Evolutionary conservation across 441 rosid genomes (phyloP).

Genomic region (Arabidopsis hybrid): DNA sequence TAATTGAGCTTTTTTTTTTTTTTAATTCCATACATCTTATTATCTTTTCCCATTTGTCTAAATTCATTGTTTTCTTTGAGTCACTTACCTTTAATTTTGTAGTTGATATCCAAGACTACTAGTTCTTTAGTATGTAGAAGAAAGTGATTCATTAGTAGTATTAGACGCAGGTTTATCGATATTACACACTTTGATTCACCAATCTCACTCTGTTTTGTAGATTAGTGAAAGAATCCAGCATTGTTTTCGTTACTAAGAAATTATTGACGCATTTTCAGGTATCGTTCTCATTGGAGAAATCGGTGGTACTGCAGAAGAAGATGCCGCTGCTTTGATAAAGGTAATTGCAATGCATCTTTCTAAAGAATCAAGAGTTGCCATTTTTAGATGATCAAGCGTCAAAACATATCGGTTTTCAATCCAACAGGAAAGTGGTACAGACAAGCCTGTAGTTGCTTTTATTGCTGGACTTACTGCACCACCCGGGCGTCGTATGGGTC

Average conservation of each 20-base stretch:
- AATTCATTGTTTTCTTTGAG: background rate
- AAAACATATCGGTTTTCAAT: background rate
- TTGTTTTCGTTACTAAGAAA: slow-evolving; percentile 12
- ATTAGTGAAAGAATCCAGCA: background rate
- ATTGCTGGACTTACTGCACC: slow-evolving; percentile 99
- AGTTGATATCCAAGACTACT: slow-evolving; percentile 19
- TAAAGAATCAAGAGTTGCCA: slow-evolving; percentile 5
- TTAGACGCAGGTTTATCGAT: background rate
- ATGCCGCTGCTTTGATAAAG: slow-evolving; percentile 87
- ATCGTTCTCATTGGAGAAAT: slow-evolving; percentile 88
- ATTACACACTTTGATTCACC: background rate
- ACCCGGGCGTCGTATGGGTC: slow-evolving; percentile 99
- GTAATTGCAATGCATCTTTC: slow-evolving; percentile 42
- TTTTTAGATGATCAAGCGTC: background rate
- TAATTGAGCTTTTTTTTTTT: background rate
- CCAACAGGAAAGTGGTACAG: slow-evolving; percentile 89
- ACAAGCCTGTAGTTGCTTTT: slow-evolving; percentile 93
- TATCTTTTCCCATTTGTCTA: background rate
- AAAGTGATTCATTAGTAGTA: slow-evolving; percentile 14
- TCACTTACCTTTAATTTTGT: background rate
- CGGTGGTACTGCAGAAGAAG: slow-evolving; percentile 96
- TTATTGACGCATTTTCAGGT: slow-evolving; percentile 52
- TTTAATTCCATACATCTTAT: background rate
- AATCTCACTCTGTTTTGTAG: slow-evolving; percentile 1
- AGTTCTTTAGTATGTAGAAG: slow-evolving; percentile 18